Conservation (phyloP, 352 stramenopile species). For the Pythium guiyangense region DNA sequence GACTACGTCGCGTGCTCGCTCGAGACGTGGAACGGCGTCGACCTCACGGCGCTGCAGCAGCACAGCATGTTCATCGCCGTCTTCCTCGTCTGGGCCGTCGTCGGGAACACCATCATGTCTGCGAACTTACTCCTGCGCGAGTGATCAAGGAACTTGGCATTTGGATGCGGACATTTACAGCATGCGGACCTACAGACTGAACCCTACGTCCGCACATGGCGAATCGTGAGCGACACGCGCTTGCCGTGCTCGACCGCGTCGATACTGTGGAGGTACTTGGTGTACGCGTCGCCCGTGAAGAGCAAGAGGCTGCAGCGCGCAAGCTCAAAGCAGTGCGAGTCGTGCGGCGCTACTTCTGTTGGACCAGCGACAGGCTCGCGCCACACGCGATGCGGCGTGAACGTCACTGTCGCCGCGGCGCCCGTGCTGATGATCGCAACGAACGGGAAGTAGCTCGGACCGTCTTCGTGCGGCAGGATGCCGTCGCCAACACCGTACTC, state of each 20-base stretch:
- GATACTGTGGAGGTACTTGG: constrained; percentile 56
- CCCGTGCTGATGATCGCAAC: constrained; percentile 67
- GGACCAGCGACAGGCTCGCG: not conserved
- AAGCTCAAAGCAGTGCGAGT: constrained; percentile 26
- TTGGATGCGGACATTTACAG: not conserved
- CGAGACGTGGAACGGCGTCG: constrained; percentile 4
- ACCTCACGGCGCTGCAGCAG: not conserved
- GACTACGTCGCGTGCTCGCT: constrained; percentile 6
- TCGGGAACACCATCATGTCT: constrained; percentile 2
- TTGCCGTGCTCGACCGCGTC: constrained; percentile 38
- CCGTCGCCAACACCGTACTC: constrained; percentile 61
- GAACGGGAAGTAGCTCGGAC: constrained; percentile 60
- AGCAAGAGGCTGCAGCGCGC: constrained; percentile 48
- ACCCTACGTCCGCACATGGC: constrained; percentile 25
- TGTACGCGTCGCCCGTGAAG: constrained; percentile 57
- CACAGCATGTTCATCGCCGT: constrained; percentile 4
- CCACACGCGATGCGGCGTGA: constrained; percentile 46
- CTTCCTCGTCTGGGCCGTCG: constrained; percentile 5
- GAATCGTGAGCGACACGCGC: constrained; percentile 56
- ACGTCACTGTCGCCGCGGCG: constrained; percentile 48
- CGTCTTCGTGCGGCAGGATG: constrained; percentile 71
- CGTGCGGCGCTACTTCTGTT: not conserved
- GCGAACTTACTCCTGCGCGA: not conserved
- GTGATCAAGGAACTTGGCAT: not conserved
- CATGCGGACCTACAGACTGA: not conserved